Conservation (phyloP, 805 yeast genomes). For the Candida broadrunensis region DNA sequence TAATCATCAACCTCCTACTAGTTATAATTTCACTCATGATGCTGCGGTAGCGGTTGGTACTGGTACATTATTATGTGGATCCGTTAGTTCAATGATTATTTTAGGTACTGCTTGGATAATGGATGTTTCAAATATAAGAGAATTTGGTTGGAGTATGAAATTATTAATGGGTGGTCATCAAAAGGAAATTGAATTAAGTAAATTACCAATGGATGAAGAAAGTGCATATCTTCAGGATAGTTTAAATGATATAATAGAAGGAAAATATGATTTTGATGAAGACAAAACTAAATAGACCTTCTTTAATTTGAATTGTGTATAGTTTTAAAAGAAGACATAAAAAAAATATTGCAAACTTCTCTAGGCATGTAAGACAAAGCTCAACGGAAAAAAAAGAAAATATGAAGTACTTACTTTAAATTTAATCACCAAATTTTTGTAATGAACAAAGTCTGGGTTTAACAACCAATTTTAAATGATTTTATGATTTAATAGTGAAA, state of each 20-base stretch:
- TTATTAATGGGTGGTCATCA: conserved; percentile 65
- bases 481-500: too few relatives aligned
- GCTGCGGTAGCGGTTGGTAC: conserved; percentile 83
- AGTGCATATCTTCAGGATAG: conserved; percentile 55
- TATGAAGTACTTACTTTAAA: too few relatives aligned
- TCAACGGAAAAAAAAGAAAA: too few relatives aligned
- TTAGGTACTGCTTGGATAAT: conserved; percentile 78
- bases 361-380: too few relatives aligned
- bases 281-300: too few relatives aligned
- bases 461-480: too few relatives aligned
- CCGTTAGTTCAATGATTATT: conserved; percentile 67
- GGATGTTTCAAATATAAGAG: conserved; percentile 67
- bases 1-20: conserved; percentile 80
- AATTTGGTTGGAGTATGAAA: conserved; percentile 71
- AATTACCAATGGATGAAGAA: conserved; percentile 52
- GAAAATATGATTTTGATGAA: conserved; percentile 29
- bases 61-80: conserved; percentile 72
- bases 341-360: too few relatives aligned
- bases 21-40: conserved; percentile 72
- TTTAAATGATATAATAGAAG: conserved; percentile 47
- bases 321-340: too few relatives aligned
- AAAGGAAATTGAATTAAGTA: conserved; percentile 45
- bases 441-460: too few relatives aligned
- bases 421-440: too few relatives aligned
- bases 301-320: too few relatives aligned